Evolutionary conservation across 2,329 filamentous ascomycete species (phyloP).

Genomic region (Incumbomyces lentus): DNA sequence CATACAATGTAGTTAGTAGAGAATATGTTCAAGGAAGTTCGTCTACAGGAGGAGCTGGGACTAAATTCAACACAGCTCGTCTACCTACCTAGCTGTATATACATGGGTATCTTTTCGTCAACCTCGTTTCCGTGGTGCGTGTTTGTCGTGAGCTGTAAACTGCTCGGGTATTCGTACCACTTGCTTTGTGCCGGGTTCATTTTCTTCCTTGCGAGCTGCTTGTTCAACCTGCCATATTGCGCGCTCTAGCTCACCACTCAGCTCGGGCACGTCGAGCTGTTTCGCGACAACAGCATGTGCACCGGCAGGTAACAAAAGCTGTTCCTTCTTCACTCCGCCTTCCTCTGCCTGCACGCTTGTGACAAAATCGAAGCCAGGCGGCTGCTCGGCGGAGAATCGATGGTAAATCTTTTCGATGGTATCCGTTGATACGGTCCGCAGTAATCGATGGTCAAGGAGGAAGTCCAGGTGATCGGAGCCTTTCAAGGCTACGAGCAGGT

Average conservation of each 20-base stretch:
- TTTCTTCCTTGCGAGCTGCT: conserved; percentile 24
- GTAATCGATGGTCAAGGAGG: conserved; percentile 62
- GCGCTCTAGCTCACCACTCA: conserved; percentile 62
- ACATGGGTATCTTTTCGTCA: conserved; percentile 12
- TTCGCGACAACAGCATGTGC: conserved; percentile 51
- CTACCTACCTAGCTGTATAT: background rate
- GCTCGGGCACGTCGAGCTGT: conserved; percentile 55
- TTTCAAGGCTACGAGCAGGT: conserved; percentile 48
- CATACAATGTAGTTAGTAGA: background rate
- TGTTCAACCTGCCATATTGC: conserved; percentile 62
- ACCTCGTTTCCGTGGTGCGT: conserved; percentile 7
- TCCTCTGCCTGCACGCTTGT: conserved; percentile 28
- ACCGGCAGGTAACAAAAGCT: conserved; percentile 32
- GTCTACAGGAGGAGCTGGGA: too few relatives aligned
- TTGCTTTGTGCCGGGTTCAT: conserved; percentile 16
- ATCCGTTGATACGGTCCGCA: conserved; percentile 55
- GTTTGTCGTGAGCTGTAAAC: background rate
- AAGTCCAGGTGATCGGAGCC: conserved; percentile 80
- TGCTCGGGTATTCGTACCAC: background rate
- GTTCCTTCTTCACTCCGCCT: conserved; percentile 30
- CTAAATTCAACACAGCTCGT: too few relatives aligned
- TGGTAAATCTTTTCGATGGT: conserved; percentile 67
- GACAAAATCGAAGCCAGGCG: conserved; percentile 24
- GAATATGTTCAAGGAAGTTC: background rate
- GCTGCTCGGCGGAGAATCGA: conserved; percentile 26